A percentile compares a stretch with the other conserved stretches of the same genome.
Conservation (phyloP, 2,329 filamentous ascomycete species). For the Aspergillus pseudonomiae region DNA sequence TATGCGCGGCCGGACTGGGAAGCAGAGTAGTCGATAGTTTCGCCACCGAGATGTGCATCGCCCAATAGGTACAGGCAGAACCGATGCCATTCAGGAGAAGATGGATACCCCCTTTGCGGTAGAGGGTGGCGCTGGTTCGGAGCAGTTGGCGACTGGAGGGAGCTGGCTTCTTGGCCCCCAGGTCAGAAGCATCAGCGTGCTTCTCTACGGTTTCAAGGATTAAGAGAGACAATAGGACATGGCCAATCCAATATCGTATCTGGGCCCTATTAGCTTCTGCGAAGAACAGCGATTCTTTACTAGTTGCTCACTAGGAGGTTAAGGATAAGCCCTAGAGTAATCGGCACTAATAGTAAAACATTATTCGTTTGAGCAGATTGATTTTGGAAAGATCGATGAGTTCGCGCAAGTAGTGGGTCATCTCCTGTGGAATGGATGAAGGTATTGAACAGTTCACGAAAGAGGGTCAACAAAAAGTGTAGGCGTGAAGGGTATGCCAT, state of each 20-base stretch:
- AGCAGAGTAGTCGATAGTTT: neutral
- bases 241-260: constrained; percentile 3
- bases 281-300: no score
- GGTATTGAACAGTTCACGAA: constrained; percentile 6
- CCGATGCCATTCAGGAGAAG: constrained; percentile 3
- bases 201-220: constrained; percentile 7
- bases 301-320: neutral
- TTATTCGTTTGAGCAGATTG: neutral
- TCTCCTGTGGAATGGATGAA: constrained; percentile 8
- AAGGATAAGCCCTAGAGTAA: neutral
- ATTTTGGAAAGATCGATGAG: constrained; percentile 1
- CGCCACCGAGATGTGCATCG: neutral
- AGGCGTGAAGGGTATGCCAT: neutral
- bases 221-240: constrained; percentile 1
- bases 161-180: neutral
- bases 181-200: neutral
- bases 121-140: neutral
- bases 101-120: neutral
- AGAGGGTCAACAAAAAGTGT: neutral
- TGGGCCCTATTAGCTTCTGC: neutral
- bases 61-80: constrained; percentile 1
- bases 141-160: neutral
- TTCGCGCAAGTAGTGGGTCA: constrained; percentile 6
- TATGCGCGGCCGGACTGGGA: neutral
- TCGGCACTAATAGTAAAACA: neutral